A percentile compares a stretch with the other conserved stretches of the same genome.
These are phyloP conservation scores for Saturnispora halmiae DNA, from an alignment of 805 yeast genomes.

Conservation along the genomic window DNA sequence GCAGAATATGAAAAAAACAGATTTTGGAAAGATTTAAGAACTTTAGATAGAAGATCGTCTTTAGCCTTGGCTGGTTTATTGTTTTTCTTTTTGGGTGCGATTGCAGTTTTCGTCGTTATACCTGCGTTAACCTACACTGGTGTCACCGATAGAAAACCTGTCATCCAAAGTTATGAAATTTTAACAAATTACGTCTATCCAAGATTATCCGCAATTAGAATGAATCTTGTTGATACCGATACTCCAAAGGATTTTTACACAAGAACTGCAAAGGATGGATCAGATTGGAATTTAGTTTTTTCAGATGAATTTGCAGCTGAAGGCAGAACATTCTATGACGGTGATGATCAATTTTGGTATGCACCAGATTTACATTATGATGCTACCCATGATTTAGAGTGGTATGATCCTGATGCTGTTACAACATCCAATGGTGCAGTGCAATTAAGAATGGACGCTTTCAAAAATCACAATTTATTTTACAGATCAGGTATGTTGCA, in stretches of 20 bases:
- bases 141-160: constrained; percentile 30
- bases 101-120: constrained; percentile 62
- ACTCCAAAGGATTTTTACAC: constrained; percentile 45
- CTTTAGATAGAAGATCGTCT: constrained; percentile 53
- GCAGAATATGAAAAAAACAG: constrained; percentile 73
- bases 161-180: constrained; percentile 2
- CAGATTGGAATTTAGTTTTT: constrained; percentile 67
- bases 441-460: constrained; percentile 69
- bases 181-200: constrained; percentile 53
- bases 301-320: constrained; percentile 86
- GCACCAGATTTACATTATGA: constrained; percentile 78
- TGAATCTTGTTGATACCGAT: constrained; percentile 59
- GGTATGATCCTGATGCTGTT: constrained; percentile 91
- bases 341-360: constrained; percentile 87
- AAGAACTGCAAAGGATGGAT: constrained; percentile 50
- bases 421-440: constrained; percentile 69
- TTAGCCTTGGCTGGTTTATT: constrained; percentile 57
- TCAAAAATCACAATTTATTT: constrained; percentile 62
- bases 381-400: constrained; percentile 84
- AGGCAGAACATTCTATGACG: constrained; percentile 83
- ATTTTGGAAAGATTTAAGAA: constrained; percentile 52
- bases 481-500: constrained; percentile 91
- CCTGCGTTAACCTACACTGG: constrained; percentile 86
- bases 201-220: constrained; percentile 47
- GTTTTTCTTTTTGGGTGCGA: constrained; percentile 47